phyloP scores from a whole-genome alignment of 2,329 filamentous ascomycete genomes.

The Aspergillus clavatus region DNA sequence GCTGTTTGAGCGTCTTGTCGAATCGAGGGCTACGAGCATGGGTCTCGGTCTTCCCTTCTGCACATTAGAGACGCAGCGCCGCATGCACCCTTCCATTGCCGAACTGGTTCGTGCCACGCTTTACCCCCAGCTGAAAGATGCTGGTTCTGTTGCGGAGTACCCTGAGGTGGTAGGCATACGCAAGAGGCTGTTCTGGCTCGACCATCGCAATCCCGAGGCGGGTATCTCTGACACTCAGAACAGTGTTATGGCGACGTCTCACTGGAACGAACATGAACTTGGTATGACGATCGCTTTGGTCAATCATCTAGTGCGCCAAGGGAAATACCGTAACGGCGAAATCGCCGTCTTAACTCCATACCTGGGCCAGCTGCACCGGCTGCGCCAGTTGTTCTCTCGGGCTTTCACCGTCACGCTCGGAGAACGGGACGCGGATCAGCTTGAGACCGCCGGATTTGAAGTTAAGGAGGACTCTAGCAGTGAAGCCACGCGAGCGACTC shows the following conservation, averaged over 20 bases:
- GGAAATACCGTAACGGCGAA: conserved; percentile 53
- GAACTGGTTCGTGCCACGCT: conserved; percentile 53
- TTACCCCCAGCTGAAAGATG: conserved; percentile 55
- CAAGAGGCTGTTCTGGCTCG: conserved; percentile 49
- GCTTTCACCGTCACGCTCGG: conserved; percentile 59
- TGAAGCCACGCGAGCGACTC: conserved; percentile 35
- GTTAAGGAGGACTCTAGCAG: conserved; percentile 11
- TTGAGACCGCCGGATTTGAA: conserved; percentile 40
- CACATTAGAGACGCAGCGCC: conserved; percentile 54
- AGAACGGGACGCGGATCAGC: conserved; percentile 57
- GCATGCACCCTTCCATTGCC: conserved; percentile 63
- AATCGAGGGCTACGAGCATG: conserved; percentile 15
- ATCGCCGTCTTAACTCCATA: conserved; percentile 68
- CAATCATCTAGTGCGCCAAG: conserved; percentile 61
- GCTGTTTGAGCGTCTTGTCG: conserved; percentile 50
- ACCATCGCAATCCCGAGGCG: conserved; percentile 44
- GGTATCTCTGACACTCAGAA: conserved; percentile 14
- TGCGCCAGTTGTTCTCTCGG: conserved; percentile 35
- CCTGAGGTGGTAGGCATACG: conserved; percentile 47
- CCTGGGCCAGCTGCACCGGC: conserved; percentile 47
- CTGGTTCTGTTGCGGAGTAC: conserved; percentile 30
- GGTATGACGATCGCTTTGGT: conserved; percentile 61
- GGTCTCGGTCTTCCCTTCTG: conserved; percentile 31
- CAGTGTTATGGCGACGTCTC: conserved; percentile 35
- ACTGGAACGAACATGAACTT: conserved; percentile 53